A percentile compares a stretch with the other conserved stretches of the same genome.
phyloP scores from a whole-genome alignment of 768 basidiomycete genomes.

The Pleurotus djamor region DNA sequence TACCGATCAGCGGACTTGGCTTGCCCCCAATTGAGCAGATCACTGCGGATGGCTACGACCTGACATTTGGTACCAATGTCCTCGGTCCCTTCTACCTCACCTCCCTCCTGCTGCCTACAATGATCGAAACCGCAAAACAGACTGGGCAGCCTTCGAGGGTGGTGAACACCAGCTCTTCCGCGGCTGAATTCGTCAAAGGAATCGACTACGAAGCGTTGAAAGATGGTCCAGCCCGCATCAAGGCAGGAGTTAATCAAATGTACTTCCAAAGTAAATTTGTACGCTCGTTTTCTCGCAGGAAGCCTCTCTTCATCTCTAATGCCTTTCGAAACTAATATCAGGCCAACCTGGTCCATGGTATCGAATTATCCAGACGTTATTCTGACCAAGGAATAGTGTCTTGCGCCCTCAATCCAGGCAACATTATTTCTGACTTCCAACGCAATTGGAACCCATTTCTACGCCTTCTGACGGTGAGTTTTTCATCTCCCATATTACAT shows the following conservation, averaged over 20 bases:
- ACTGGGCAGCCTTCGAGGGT: constrained; percentile 39
- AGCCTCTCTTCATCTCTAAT: not conserved
- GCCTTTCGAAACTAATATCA: constrained; percentile 11
- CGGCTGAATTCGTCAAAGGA: constrained; percentile 21
- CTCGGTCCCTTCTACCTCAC: constrained; percentile 54
- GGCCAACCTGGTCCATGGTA: constrained; percentile 42
- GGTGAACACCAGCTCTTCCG: constrained; percentile 43
- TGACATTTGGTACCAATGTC: constrained; percentile 59
- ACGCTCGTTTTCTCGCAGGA: constrained; percentile 10
- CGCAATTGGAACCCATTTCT: constrained; percentile 8
- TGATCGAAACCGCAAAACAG: constrained; percentile 37
- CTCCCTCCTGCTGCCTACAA: constrained; percentile 44
- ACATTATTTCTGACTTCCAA: constrained; percentile 26
- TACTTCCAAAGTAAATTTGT: constrained; percentile 47
- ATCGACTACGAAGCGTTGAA: constrained; percentile 40
- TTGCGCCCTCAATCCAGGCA: constrained; percentile 39
- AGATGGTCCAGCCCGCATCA: constrained; percentile 27
- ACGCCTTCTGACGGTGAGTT: not conserved
- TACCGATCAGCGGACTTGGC: constrained; percentile 44
- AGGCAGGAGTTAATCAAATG: constrained; percentile 12
- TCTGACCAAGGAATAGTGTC: constrained; percentile 45
- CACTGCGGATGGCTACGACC: constrained; percentile 49
- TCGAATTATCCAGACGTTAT: constrained; percentile 46
- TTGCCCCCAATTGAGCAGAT: constrained; percentile 29
- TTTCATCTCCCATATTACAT: too few species aligned